These are phyloP conservation scores for Crassisporium funariophilum DNA, from an alignment of 768 basidiomycete species.

Conservation along the genomic window DNA sequence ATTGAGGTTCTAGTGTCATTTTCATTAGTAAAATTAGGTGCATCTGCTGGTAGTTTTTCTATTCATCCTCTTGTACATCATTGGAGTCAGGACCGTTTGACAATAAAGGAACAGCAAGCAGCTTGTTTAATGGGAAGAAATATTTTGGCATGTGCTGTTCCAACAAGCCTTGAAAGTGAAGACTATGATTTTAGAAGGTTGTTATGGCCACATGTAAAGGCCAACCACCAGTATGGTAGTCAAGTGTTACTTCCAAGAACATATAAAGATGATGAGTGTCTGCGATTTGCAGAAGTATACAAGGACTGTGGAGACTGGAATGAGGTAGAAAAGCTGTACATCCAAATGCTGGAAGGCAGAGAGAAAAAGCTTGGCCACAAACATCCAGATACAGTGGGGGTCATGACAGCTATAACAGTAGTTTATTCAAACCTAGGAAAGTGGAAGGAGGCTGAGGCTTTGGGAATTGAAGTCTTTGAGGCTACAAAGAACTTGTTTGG, in stretches of 20 bases:
- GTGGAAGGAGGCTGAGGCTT: too few relatives aligned
- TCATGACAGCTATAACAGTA: conserved; percentile 2
- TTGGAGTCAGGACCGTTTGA: neutral
- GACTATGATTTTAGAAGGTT: conserved; percentile 1
- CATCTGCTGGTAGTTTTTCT: conserved; percentile 3
- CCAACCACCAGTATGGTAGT: neutral
- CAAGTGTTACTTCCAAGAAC: neutral
- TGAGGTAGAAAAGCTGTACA: neutral
- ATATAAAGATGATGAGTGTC: neutral
- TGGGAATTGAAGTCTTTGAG: too few relatives aligned
- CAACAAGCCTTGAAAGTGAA: neutral
- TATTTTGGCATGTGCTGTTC: conserved; percentile 5
- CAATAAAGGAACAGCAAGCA: neutral
- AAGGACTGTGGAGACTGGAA: too few relatives aligned
- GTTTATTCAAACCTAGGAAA: neutral
- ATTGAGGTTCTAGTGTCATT: conserved; percentile 19
- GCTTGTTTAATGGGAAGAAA: neutral
- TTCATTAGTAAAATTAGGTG: conserved; percentile 15
- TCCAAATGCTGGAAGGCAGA: neutral
- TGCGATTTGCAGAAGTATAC: neutral
- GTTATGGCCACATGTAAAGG: conserved; percentile 7
- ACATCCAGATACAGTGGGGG: neutral
- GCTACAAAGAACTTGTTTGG: too few relatives aligned
- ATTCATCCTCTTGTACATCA: conserved; percentile 6
- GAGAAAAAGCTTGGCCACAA: neutral